Evolutionary conservation across 2,329 filamentous ascomycete genomes (phyloP).

Genomic region (Aureobasidium sp.): DNA sequence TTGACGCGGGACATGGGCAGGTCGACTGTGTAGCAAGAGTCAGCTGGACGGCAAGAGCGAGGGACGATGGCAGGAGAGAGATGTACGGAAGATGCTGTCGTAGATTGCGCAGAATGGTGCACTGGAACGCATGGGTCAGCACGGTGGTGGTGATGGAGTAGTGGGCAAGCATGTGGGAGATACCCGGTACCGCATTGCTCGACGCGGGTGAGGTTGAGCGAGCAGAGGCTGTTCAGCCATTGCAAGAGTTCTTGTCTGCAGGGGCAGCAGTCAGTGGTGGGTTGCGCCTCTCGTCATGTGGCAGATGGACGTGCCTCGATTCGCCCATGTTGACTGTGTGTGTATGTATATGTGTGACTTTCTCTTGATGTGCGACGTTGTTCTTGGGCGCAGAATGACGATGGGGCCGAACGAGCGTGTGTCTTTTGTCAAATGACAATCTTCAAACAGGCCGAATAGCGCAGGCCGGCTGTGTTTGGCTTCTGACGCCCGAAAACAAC

Average conservation of each 20-base stretch:
- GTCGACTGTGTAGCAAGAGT: constrained; percentile 50
- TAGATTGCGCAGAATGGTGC: constrained; percentile 95
- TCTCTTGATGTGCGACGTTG: not conserved
- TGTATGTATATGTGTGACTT: not conserved
- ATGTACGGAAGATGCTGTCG: constrained; percentile 85
- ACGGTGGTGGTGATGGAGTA: not conserved
- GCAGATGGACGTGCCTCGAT: constrained; percentile 19
- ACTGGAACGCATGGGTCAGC: constrained; percentile 42
- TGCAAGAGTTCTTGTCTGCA: constrained; percentile 86
- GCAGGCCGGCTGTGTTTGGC: constrained; percentile 4
- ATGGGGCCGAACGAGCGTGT: not conserved
- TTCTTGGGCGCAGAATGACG: not conserved
- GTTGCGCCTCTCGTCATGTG: not conserved
- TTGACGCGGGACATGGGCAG: constrained; percentile 93
- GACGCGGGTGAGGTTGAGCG: constrained; percentile 96
- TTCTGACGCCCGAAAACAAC: constrained; percentile 5
- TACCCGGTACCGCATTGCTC: constrained; percentile 99
- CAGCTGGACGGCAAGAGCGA: constrained; percentile 6
- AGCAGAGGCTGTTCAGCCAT: constrained; percentile 96
- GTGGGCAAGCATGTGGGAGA: constrained; percentile 24
- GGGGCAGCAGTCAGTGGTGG: constrained; percentile 4
- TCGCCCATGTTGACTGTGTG: constrained; percentile 21
- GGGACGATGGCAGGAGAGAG: not conserved
- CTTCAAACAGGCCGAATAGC: not conserved
- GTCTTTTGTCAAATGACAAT: constrained; percentile 4